Conservation (phyloP, 164 flowering plant genomes). For the Brasenia schreberi region DNA sequence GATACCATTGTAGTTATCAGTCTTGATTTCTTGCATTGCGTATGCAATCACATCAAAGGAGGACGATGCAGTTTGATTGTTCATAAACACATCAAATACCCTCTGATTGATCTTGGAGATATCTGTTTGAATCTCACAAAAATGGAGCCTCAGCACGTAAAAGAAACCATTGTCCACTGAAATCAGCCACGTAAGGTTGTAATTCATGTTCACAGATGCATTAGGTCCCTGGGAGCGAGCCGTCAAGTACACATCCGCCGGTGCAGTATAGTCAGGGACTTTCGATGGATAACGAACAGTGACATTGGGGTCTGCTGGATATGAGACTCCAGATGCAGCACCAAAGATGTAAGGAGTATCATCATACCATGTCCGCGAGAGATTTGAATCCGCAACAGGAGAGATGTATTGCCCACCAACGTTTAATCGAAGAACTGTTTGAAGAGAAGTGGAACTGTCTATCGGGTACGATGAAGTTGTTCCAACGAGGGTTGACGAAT, state of each 20-base stretch:
- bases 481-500: not conserved
- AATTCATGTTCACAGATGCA: constrained; percentile 25
- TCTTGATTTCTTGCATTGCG: constrained; percentile 1
- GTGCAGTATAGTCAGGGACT: constrained; percentile 50
- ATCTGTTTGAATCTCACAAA: constrained; percentile 45
- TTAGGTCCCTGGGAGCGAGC: constrained; percentile 68
- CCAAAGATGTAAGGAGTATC: constrained; percentile 44
- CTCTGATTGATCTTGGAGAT: constrained; percentile 43
- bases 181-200: constrained; percentile 69
- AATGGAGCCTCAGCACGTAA: constrained; percentile 84
- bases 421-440: constrained; percentile 4
- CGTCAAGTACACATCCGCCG: constrained; percentile 45
- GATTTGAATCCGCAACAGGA: constrained; percentile 11
- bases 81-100: constrained; percentile 46
- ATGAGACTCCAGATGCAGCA: constrained; percentile 47
- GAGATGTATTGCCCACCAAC: constrained; percentile 9
- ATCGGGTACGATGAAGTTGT: not conserved
- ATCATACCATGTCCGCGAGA: constrained; percentile 23
- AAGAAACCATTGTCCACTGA: constrained; percentile 49
- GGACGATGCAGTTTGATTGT: constrained; percentile 53
- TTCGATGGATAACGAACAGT: constrained; percentile 23
- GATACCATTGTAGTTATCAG: constrained; percentile 16
- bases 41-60: constrained; percentile 50
- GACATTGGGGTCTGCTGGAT: constrained; percentile 15
- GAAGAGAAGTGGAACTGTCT: not conserved